Conservation (phyloP, 495 filamentous ascomycete species). For the Lasiosphaeria hispida region DNA sequence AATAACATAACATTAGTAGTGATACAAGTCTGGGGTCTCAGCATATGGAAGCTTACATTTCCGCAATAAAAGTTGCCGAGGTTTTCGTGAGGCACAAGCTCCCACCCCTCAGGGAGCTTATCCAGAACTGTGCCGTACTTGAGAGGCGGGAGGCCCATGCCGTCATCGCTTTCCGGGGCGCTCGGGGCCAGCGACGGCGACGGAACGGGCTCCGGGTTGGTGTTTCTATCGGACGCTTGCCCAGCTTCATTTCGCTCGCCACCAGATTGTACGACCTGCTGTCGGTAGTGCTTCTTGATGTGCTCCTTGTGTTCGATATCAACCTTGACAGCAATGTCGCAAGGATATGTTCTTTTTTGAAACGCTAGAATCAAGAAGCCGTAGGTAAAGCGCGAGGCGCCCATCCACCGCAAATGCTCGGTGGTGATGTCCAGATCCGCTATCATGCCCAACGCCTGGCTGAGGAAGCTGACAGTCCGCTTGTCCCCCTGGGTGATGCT, state of each 20-base stretch:
- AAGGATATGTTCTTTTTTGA: constrained; percentile 74
- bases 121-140: constrained; percentile 77
- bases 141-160: constrained; percentile 62
- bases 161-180: constrained; percentile 9
- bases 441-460: constrained; percentile 85
- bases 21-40: not conserved
- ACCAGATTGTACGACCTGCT: constrained; percentile 4
- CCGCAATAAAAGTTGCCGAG: constrained; percentile 93
- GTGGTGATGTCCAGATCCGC: constrained; percentile 87
- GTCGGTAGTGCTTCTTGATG: constrained; percentile 69
- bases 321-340: constrained; percentile 80
- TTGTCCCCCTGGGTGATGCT: constrained; percentile 78
- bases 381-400: constrained; percentile 75
- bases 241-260: constrained; percentile 36
- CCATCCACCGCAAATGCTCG: constrained; percentile 91
- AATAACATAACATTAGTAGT: not conserved
- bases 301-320: constrained; percentile 72
- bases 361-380: constrained; percentile 75
- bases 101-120: constrained; percentile 72
- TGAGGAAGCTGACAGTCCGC: constrained; percentile 81
- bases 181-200: constrained; percentile 16
- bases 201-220: not conserved
- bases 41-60: constrained; percentile 51
- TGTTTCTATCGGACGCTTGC: constrained; percentile 20
- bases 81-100: constrained; percentile 65